Conservation (phyloP, 1,284 basidiomycete species). For the Moniliophthora roreri region DNA sequence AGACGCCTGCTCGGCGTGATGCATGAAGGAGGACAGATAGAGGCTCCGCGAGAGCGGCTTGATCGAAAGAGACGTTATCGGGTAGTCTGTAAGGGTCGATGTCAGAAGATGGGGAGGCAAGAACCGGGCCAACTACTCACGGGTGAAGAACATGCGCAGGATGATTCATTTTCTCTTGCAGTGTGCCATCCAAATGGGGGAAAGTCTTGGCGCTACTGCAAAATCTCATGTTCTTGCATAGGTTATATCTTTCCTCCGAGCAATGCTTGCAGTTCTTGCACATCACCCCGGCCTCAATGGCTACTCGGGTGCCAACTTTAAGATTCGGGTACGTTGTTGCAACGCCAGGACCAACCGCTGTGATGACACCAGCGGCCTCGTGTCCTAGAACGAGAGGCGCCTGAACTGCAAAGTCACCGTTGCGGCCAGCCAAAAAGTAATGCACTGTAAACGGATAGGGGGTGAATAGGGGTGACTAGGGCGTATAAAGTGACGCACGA, state of each 20-base stretch:
- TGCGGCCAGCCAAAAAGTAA: constrained; percentile 86
- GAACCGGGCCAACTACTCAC: constrained; percentile 46
- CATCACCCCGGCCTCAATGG: constrained; percentile 91
- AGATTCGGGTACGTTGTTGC: constrained; percentile 41
- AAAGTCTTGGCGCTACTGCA: constrained; percentile 88
- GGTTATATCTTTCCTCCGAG: constrained; percentile 84
- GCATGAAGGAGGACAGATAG: constrained; percentile 90
- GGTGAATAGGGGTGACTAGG: constrained; percentile 6
- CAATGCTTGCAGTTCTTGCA: constrained; percentile 76
- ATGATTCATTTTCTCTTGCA: constrained; percentile 88
- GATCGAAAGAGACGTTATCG: constrained; percentile 70
- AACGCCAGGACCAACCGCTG: constrained; percentile 69
- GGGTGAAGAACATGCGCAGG: constrained; percentile 84
- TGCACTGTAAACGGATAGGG: constrained; percentile 56
- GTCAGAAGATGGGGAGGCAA: background rate
- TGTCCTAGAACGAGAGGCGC: constrained; percentile 88
- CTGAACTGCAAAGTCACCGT: constrained; percentile 88
- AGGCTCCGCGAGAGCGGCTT: constrained; percentile 88
- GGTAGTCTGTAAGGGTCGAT: constrained; percentile 60
- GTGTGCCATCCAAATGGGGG: constrained; percentile 91
- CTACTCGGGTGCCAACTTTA: constrained; percentile 84
- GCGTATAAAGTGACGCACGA: constrained; percentile 48
- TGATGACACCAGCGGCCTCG: constrained; percentile 85
- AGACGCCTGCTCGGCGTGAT: constrained; percentile 65
- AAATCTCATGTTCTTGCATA: constrained; percentile 89